Percentiles rank a stretch among this genome's conserved stretches.
These are phyloP conservation scores for Beauveria sp. DNA, from an alignment of 2,329 filamentous ascomycete genomes.

Conservation along the genomic window DNA sequence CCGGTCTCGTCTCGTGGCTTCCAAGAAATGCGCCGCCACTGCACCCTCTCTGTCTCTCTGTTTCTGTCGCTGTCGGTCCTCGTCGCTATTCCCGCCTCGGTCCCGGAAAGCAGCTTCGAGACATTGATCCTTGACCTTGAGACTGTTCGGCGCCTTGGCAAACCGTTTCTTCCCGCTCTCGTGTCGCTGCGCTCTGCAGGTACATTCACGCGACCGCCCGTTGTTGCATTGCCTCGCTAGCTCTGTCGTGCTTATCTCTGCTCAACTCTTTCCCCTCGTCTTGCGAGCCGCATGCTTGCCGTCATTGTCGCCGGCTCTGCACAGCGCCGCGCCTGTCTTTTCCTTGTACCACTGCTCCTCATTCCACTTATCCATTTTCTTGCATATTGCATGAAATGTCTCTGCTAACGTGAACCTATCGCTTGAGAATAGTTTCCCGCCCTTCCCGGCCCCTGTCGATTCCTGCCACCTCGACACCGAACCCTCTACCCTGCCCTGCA, in stretches of 20 bases:
- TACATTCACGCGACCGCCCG: background rate
- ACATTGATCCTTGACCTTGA: slow-evolving; percentile 7
- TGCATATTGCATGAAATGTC: slow-evolving; percentile 7
- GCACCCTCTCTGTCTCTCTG: background rate
- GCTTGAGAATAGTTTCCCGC: slow-evolving; percentile 3
- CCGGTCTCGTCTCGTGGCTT: background rate
- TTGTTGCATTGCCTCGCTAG: slow-evolving; percentile 9
- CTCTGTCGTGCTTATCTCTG: slow-evolving; percentile 6
- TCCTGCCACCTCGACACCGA: slow-evolving; percentile 7
- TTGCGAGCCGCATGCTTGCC: background rate
- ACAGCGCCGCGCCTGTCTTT: background rate
- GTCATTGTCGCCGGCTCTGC: background rate
- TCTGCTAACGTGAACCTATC: slow-evolving; percentile 7
- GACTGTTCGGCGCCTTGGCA: slow-evolving; percentile 11
- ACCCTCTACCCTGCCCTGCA: slow-evolving; percentile 6
- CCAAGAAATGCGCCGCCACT: background rate
- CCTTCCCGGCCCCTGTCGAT: slow-evolving; percentile 9
- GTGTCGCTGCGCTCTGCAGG: slow-evolving; percentile 10
- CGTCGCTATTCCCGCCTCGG: slow-evolving; percentile 1
- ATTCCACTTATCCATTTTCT: background rate
- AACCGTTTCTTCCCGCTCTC: background rate
- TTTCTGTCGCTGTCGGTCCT: background rate
- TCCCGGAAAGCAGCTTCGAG: slow-evolving; percentile 4
- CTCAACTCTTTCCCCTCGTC: background rate
- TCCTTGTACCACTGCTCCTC: background rate